These are phyloP conservation scores for Sporisorium reilianum DNA, from an alignment of 1,284 basidiomycete genomes.

Conservation along the genomic window DNA sequence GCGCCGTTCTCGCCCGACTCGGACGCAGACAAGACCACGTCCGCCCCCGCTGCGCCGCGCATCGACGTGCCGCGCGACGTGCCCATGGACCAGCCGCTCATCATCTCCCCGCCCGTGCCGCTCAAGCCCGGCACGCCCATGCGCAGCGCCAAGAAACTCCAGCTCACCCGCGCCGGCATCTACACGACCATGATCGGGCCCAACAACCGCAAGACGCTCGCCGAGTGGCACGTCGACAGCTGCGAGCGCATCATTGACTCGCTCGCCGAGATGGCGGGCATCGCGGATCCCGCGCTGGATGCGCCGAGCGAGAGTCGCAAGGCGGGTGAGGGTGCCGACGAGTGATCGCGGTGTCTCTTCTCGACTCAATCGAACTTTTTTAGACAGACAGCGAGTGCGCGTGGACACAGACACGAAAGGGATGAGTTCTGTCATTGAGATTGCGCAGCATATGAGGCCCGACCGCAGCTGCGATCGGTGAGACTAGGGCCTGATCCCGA, in stretches of 20 bases:
- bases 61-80: not conserved
- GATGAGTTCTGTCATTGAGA: no score
- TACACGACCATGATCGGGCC: conserved; percentile 66
- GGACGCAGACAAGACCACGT: conserved; percentile 6
- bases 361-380: not conserved
- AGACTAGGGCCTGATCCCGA: conserved; percentile 26
- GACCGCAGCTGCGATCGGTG: not conserved
- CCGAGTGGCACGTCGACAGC: conserved; percentile 64
- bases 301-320: conserved; percentile 20
- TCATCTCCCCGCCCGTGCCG: conserved; percentile 56
- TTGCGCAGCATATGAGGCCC: no score
- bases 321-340: not conserved
- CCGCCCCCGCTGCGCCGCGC: not conserved
- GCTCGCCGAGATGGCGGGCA: conserved; percentile 62
- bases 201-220: conserved; percentile 63
- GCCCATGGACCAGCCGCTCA: conserved; percentile 23
- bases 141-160: conserved; percentile 52
- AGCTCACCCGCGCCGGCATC: conserved; percentile 52
- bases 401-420: not conserved
- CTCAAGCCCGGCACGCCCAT: conserved; percentile 34
- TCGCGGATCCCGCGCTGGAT: conserved; percentile 15
- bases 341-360: not conserved
- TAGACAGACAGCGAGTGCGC: not conserved
- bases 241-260: conserved; percentile 59
- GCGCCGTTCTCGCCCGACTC: conserved; percentile 35